A percentile compares a stretch with the other conserved stretches of the same genome.
Conservation (phyloP, 2,329 filamentous ascomycete species). For the Claviceps paspali region DNA sequence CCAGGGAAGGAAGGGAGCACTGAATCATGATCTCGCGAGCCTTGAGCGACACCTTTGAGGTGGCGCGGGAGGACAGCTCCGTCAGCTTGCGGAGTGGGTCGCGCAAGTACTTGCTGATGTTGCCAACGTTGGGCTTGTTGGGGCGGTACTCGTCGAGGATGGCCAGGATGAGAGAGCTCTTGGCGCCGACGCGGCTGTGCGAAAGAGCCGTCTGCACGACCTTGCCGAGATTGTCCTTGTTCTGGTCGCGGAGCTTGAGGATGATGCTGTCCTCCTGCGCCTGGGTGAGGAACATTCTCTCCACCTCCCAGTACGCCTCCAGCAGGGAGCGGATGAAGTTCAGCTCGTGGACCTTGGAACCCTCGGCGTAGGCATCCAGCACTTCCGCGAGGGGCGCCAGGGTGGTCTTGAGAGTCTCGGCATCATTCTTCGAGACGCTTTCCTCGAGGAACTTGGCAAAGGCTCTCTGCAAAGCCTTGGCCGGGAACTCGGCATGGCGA, state of each 20-base stretch:
- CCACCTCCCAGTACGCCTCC: slow-evolving; percentile 66
- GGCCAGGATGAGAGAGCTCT: slow-evolving; percentile 85
- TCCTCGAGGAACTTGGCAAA: slow-evolving; percentile 84
- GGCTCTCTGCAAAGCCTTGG: slow-evolving; percentile 71
- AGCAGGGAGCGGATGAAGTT: slow-evolving; percentile 66
- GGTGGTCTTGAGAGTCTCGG: slow-evolving; percentile 54
- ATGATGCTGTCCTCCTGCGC: slow-evolving; percentile 90
- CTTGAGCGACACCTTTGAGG: slow-evolving; percentile 93
- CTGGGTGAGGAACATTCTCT: slow-evolving; percentile 75
- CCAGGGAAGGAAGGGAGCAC: slow-evolving; percentile 86
- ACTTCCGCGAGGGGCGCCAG: slow-evolving; percentile 65
- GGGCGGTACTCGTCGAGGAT: slow-evolving; percentile 90
- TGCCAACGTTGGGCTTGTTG: slow-evolving; percentile 81
- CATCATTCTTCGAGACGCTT: slow-evolving; percentile 58
- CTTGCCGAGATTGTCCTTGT: slow-evolving; percentile 79
- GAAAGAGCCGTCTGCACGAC: slow-evolving; percentile 85
- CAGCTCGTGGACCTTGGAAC: slow-evolving; percentile 82
- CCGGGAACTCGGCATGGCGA: slow-evolving; percentile 76
- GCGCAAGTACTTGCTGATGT: slow-evolving; percentile 77
- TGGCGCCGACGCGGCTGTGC: slow-evolving; percentile 79
- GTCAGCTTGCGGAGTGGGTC: slow-evolving; percentile 71
- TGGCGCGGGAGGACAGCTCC: slow-evolving; percentile 64
- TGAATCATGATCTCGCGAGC: slow-evolving; percentile 95
- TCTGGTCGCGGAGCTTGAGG: slow-evolving; percentile 82
- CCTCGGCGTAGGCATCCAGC: slow-evolving; percentile 67